Percentiles rank a stretch among this genome's conserved stretches.
Evolutionary conservation across 140 eudicot genomes (phyloP).

Genomic region (Oenanthe javanica): DNA sequence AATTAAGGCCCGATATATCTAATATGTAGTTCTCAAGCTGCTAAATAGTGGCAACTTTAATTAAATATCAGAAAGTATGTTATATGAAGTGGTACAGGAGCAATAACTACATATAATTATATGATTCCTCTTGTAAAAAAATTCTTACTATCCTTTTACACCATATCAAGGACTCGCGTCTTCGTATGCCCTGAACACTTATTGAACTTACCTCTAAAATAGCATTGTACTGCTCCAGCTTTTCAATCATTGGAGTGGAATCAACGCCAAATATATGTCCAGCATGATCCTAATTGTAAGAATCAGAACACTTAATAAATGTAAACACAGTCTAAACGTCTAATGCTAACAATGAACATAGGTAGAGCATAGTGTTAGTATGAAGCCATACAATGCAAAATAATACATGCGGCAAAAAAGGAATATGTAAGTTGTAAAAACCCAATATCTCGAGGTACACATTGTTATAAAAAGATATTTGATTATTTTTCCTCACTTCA

Average conservation of each 20-base stretch:
- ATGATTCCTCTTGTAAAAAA: neutral
- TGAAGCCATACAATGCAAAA: neutral
- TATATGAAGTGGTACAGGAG: neutral
- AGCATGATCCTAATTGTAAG: conserved; percentile 80
- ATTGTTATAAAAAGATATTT: neutral
- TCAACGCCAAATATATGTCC: conserved; percentile 98
- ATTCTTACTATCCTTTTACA: neutral
- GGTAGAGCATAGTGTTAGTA: neutral
- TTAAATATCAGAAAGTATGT: neutral
- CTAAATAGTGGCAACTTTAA: neutral
- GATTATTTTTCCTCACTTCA: neutral
- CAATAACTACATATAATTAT: neutral
- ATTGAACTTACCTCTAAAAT: conserved; percentile 52
- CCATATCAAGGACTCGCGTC: conserved; percentile 1
- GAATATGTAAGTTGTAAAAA: neutral
- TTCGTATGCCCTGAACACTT: neutral
- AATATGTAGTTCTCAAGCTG: neutral
- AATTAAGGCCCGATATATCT: neutral
- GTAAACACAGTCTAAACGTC: neutral
- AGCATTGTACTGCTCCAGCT: conserved; percentile 79
- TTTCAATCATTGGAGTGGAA: conserved; percentile 72
- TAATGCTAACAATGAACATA: neutral
- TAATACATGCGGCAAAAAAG: neutral
- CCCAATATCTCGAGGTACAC: conserved; percentile 1
- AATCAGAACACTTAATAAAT: neutral